These are phyloP conservation scores for Solanum pimpinellifolium DNA, from an alignment of 257 asterid genomes.

Conservation along the genomic window DNA sequence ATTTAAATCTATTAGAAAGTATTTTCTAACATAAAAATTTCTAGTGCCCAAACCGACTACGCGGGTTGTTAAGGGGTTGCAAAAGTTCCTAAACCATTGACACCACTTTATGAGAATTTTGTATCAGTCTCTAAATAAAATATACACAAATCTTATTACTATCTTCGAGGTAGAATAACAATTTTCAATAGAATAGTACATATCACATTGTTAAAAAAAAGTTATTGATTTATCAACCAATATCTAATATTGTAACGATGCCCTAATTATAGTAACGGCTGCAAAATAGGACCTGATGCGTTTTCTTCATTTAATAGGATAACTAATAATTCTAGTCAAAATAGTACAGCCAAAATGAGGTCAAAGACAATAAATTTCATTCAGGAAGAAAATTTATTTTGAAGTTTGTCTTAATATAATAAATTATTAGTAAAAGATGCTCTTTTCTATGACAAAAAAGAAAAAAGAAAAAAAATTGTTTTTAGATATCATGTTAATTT, in stretches of 20 bases:
- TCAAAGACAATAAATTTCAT: neutral
- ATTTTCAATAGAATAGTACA: fast-evolving
- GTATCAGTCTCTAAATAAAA: too few species aligned
- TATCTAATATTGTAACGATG: too few species aligned
- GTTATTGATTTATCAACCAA: too few species aligned
- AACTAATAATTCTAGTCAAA: neutral
- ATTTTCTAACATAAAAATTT: too few species aligned
- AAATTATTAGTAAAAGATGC: neutral
- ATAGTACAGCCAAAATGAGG: neutral
- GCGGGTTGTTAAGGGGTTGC: too few species aligned
- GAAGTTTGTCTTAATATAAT: neutral
- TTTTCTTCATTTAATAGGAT: neutral
- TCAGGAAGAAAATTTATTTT: neutral
- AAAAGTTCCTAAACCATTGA: too few species aligned
- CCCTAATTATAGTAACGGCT: neutral
- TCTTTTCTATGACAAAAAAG: neutral
- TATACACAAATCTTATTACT: neutral
- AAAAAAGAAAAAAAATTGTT: neutral
- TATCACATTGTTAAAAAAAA: too few species aligned
- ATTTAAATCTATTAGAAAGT: too few species aligned
- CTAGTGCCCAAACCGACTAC: too few species aligned
- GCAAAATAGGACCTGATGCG: neutral
- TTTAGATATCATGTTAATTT: neutral
- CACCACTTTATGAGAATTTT: too few species aligned
- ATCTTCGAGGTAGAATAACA: neutral